phyloP scores from a whole-genome alignment of 2,329 filamentous ascomycete genomes.

The Monosporascus cannonballus region DNA sequence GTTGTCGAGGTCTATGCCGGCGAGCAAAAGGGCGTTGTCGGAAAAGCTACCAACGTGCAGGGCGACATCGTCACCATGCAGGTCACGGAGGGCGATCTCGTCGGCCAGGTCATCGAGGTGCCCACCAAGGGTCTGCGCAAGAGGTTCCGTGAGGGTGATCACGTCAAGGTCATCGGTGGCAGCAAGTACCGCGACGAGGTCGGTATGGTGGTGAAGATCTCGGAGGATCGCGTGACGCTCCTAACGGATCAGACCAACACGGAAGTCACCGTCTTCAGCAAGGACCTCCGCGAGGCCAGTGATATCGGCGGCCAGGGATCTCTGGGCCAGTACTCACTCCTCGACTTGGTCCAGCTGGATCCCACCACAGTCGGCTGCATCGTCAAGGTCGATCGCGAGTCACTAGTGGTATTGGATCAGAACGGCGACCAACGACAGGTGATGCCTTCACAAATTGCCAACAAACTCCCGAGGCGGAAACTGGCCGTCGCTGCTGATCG shows the following conservation, averaged over 20 bases:
- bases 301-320: conserved; percentile 83
- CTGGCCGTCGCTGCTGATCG: conserved; percentile 87
- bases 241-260: conserved; percentile 88
- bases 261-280: conserved; percentile 97
- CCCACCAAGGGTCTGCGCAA: conserved; percentile 90
- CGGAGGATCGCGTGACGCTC: conserved; percentile 85
- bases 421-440: conserved; percentile 76
- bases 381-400: conserved; percentile 92
- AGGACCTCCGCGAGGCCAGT: conserved; percentile 87
- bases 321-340: conserved; percentile 83
- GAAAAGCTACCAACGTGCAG: conserved; percentile 78
- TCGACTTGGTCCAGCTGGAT: conserved; percentile 91
- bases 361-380: conserved; percentile 88
- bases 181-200: conserved; percentile 93
- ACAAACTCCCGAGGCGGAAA: conserved; percentile 76
- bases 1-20: conserved; percentile 95
- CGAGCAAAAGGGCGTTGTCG: conserved; percentile 87
- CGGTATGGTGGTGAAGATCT: conserved; percentile 92
- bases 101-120: conserved; percentile 82
- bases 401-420: conserved; percentile 83
- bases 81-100: conserved; percentile 76
- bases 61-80: conserved; percentile 87
- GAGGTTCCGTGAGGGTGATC: conserved; percentile 86
- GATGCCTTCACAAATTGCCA: conserved; percentile 86
- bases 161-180: conserved; percentile 96